These are phyloP conservation scores for Penicillium concentricum DNA, from an alignment of 2,329 filamentous ascomycete genomes.

Conservation along the genomic window DNA sequence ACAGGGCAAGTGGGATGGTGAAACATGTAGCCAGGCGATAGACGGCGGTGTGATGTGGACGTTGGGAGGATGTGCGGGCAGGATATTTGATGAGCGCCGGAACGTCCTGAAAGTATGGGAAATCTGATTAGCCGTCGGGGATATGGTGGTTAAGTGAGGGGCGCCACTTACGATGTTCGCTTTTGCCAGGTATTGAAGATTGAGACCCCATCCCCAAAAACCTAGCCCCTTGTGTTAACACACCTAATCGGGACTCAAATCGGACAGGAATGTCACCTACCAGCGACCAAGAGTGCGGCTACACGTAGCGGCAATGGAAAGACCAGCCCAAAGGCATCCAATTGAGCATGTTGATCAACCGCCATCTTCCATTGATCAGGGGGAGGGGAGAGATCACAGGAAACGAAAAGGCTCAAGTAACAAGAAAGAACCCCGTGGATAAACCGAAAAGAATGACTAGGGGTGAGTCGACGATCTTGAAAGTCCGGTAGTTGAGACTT, in stretches of 20 bases:
- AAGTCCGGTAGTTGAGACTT: constrained; percentile 11
- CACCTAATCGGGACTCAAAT: background rate
- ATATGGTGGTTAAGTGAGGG: constrained; percentile 6
- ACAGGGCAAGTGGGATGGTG: constrained; percentile 67
- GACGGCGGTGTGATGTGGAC: constrained; percentile 74
- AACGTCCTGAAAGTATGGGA: constrained; percentile 61
- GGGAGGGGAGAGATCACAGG: constrained; percentile 6
- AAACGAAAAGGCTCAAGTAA: constrained; percentile 7
- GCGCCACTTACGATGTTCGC: constrained; percentile 65
- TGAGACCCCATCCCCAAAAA: constrained; percentile 92
- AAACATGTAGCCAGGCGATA: constrained; percentile 82
- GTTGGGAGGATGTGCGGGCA: constrained; percentile 66
- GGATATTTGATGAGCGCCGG: constrained; percentile 85
- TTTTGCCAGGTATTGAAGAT: constrained; percentile 80
- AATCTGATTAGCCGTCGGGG: constrained; percentile 16
- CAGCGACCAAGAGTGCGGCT: constrained; percentile 79
- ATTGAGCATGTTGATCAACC: constrained; percentile 41
- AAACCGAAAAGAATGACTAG: constrained; percentile 35
- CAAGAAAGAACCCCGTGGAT: constrained; percentile 11
- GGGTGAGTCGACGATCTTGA: constrained; percentile 25
- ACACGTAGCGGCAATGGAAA: constrained; percentile 89
- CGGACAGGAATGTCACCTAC: constrained; percentile 49
- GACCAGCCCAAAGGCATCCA: constrained; percentile 83
- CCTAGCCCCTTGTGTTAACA: constrained; percentile 51
- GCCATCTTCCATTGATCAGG: constrained; percentile 42